Base-by-base conservation (phyloP, 1,284 basidiomycete genomes). In the Phaffia rhodozyma region DNA sequence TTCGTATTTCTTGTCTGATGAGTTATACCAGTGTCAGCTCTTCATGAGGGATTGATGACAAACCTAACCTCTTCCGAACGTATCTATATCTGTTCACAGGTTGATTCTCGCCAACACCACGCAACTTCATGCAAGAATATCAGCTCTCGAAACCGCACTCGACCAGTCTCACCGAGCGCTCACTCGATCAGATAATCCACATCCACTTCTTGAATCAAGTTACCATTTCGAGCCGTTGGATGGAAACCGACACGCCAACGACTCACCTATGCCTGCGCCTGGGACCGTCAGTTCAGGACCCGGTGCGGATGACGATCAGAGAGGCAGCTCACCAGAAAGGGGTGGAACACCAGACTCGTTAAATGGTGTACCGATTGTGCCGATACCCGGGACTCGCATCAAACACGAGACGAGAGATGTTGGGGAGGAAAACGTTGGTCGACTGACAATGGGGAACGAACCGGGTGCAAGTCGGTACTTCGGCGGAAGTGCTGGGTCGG, bases 171-270 rank as follows among this genome's bases (percentile, higher is more conserved):
- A 61, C 43, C 27, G 48, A 20, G 23, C 53, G 16, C 49, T 57
- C 5, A 43, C 59, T 6, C 29, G 34, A 3, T 29, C 30, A 16
- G 34, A 49, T 0, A 51, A 30, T 9, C 58, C 58, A 13, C 63
- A 65, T 25, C 63, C 63, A 5, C 55, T 65, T 18, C 63, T 65
- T 23, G 63, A 60, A 7, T 49, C 38, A 11, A 51, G 47, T 20
- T 65, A 56, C 43, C 63, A 65, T 50, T 65, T 53, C 21, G 63
- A 65, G 47, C 63, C 63, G 13, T 55, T 65, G 21, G 63, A 65
- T n/a, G 43, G 23, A 21, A 27, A n/a, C 49, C n/a, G 34, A 13
- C 34, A 34, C 16, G 48, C 16, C 27, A 32, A 51, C 20, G 38
- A 43, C 16, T 16, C 13, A 43, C 13, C 38, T 2, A 43, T 2